Base-by-base conservation (phyloP, 2,329 filamentous ascomycete species). In the Capronia coronata region DNA sequence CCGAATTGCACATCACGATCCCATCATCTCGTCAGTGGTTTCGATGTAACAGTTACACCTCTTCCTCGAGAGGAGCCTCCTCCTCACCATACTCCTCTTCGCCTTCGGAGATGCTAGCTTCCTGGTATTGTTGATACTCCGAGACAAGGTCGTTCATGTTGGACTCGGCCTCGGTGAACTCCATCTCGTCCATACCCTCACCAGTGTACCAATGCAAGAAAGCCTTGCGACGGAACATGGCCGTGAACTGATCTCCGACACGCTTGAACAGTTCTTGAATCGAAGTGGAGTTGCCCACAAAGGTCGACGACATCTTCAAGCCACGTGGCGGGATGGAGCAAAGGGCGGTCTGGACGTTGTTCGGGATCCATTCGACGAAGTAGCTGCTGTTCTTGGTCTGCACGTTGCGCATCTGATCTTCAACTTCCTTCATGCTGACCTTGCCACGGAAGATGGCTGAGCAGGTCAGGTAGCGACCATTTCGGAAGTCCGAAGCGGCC, bases 191-290 rank as follows among this genome's bases (percentile, higher is more conserved):
- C 93, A 98, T 98, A 78, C 93, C 93, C 82, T 98, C 93, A 69
- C 90, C 90, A 83, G 93, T 98, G 79, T 98, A 98, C 93, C 93
- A 98, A 80, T 97, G 93, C 83, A 98, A 87, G 89, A 98, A 98
- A 84, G 93, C 93, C 87, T 97, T 98, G 77, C 93, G 89, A 78
- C 93, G 83, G 86, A 98, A 98, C 93, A 98, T 98, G 71, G 90
- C 93, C 76, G 86, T 90, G 83, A 98, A 98, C 78, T 98, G 93
- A 75, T 98, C 93, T 70, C 93, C 93, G 65, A 98, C 79, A 83
- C 93, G 91, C 88, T 98, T 97, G 87, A 98, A 98, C 66, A 98
- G 87, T 79, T 98, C 93, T 81, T 98, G 93, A 76, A 98, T 98
- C 62, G 91, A 94, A 65, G 93, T 98, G 60, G 90, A 96, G 85